Conservation (phyloP, 1,284 basidiomycete species). For the Cutaneotrichosporon cavernicola region DNA sequence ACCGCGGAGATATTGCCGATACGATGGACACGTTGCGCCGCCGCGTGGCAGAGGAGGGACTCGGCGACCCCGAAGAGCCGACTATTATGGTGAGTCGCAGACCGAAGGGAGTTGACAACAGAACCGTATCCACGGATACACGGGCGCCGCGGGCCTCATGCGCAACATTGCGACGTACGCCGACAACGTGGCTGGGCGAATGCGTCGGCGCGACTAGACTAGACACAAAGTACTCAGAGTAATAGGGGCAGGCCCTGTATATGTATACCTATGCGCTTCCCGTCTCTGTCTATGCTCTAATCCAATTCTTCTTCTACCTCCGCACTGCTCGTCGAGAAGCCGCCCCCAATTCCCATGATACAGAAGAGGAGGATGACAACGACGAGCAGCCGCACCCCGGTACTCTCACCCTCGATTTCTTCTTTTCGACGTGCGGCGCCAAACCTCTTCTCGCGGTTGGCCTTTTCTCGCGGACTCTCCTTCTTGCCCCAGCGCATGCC, state of each 20-base stretch:
- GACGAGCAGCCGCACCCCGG: slow-evolving; percentile 34
- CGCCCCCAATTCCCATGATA: slow-evolving; percentile 38
- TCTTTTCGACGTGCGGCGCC: slow-evolving; percentile 24
- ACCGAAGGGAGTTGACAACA: slow-evolving; percentile 22
- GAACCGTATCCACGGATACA: slow-evolving; percentile 42
- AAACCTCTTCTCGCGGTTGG: neutral
- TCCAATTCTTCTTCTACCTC: slow-evolving; percentile 17
- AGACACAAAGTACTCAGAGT: neutral
- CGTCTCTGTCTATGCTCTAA: neutral
- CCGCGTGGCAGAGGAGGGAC: slow-evolving; percentile 82
- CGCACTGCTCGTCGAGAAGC: slow-evolving; percentile 35
- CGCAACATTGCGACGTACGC: slow-evolving; percentile 41
- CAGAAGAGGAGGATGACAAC: slow-evolving; percentile 35
- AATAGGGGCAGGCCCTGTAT: slow-evolving; percentile 5
- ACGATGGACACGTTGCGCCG: slow-evolving; percentile 92
- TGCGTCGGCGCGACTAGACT: slow-evolving; percentile 2
- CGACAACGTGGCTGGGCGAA: slow-evolving; percentile 14
- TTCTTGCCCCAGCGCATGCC: slow-evolving; percentile 14
- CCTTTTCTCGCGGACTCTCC: slow-evolving; percentile 2
- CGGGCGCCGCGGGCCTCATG: slow-evolving; percentile 35
- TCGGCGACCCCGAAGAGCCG: slow-evolving; percentile 65
- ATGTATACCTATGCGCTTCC: neutral
- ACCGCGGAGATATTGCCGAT: slow-evolving; percentile 78
- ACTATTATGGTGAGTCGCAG: slow-evolving; percentile 60
- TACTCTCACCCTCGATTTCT: slow-evolving; percentile 30